Evolutionary conservation across 2,329 filamentous ascomycete genomes (phyloP).

Genomic region (Aspergillus tubingensis): DNA sequence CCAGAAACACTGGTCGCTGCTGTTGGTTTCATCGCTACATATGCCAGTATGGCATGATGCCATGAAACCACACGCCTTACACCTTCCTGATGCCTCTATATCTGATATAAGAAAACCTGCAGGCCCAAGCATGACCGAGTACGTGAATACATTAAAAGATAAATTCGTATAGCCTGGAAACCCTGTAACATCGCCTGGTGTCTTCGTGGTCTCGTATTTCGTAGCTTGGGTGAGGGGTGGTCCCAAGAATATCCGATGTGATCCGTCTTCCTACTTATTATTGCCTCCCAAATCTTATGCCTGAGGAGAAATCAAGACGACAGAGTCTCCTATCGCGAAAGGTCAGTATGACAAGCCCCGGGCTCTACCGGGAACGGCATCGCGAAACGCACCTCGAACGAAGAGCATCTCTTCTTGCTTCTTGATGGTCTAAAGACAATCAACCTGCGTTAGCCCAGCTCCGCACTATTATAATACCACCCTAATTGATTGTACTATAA

Average conservation of each 20-base stretch:
- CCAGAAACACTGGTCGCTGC: background rate
- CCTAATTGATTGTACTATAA: background rate
- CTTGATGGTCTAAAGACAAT: conserved; percentile 70
- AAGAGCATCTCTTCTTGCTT: conserved; percentile 99
- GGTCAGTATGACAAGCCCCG: conserved; percentile 25
- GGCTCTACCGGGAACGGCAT: background rate
- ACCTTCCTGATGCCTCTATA: background rate
- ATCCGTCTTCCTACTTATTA: background rate
- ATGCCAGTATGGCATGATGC: conserved; percentile 3
- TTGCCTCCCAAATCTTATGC: conserved; percentile 32
- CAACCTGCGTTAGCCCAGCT: background rate
- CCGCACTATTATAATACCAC: background rate
- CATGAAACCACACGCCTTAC: background rate
- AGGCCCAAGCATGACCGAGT: background rate
- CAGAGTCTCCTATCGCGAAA: conserved; percentile 63
- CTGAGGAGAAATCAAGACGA: conserved; percentile 70
- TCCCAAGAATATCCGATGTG: background rate
- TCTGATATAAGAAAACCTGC: background rate
- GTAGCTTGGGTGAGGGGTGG: background rate
- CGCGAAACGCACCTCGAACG: conserved; percentile 73
- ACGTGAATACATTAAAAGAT: background rate
- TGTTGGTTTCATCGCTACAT: background rate
- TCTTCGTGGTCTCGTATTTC: conserved; percentile 9
- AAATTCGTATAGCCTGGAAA: background rate
- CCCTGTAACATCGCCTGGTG: conserved; percentile 8